A percentile compares a stretch with the other conserved stretches of the same genome.
Evolutionary conservation across 1,284 basidiomycete genomes (phyloP).

Genomic region (Gymnopus androsaceus): DNA sequence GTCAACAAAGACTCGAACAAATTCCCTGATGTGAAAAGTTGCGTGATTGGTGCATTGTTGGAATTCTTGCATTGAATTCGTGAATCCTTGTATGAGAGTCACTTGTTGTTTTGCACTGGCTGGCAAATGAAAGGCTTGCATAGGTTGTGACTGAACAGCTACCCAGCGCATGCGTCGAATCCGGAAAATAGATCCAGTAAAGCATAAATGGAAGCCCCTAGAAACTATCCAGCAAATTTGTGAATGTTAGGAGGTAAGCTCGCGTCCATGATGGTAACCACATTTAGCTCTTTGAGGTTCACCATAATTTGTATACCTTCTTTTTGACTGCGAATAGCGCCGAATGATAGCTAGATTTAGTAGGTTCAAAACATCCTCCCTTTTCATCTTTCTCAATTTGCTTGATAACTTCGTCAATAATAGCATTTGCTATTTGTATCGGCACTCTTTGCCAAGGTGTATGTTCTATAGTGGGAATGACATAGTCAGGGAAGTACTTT

Average conservation of each 20-base stretch:
- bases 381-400: constrained; percentile 33
- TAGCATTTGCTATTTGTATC: constrained; percentile 31
- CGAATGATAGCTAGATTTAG: constrained; percentile 35
- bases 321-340: constrained; percentile 34
- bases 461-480: constrained; percentile 36
- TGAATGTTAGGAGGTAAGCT: constrained; percentile 30
- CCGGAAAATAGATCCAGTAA: constrained; percentile 30
- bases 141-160: constrained; percentile 30
- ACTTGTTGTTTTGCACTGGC: constrained; percentile 5
- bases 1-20: constrained; percentile 28
- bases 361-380: too few relatives aligned
- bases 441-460: constrained; percentile 30
- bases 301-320: constrained; percentile 33
- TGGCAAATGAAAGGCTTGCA: constrained; percentile 13
- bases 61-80: too few relatives aligned
- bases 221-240: constrained; percentile 34
- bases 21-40: constrained; percentile 14
- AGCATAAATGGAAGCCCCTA: constrained; percentile 28
- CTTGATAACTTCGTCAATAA: constrained; percentile 22
- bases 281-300: constrained; percentile 35
- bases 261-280: constrained; percentile 30
- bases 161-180: constrained; percentile 32
- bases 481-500: constrained; percentile 36
- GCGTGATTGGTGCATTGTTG: constrained; percentile 24
- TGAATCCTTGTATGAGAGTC: constrained; percentile 11